These are phyloP conservation scores for Monosporozyma solicola DNA, from an alignment of 805 yeast species.

Conservation along the genomic window DNA sequence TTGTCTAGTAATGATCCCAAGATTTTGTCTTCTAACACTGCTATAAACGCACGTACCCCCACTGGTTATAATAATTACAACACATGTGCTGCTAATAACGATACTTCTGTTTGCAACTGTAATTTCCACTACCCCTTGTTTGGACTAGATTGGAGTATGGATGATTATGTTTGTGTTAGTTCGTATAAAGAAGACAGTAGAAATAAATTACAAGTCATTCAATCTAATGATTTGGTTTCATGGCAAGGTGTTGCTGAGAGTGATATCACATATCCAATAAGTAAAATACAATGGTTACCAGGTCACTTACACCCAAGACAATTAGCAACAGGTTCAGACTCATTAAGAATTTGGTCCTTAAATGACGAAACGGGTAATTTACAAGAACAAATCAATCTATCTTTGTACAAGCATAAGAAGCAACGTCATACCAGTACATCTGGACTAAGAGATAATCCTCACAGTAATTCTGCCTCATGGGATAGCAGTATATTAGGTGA, in stretches of 20 bases:
- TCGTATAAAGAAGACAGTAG: conserved; percentile 70
- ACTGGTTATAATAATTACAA: background rate
- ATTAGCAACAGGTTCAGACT: conserved; percentile 31
- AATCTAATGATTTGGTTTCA: conserved; percentile 51
- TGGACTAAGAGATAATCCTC: background rate
- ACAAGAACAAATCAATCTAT: conserved; percentile 35
- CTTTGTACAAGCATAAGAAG: conserved; percentile 36
- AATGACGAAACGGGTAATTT: conserved; percentile 22
- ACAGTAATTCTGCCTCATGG: background rate
- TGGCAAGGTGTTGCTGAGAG: conserved; percentile 47
- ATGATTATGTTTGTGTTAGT: conserved; percentile 26
- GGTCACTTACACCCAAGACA: conserved; percentile 20
- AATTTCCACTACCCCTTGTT: conserved; percentile 24
- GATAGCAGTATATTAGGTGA: conserved; percentile 16
- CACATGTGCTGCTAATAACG: background rate
- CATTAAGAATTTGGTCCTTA: conserved; percentile 27
- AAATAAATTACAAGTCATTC: conserved; percentile 52
- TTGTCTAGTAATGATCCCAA: background rate
- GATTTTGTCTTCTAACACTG: background rate
- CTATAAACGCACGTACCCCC: background rate
- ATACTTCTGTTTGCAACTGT: conserved; percentile 19
- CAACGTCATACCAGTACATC: conserved; percentile 32
- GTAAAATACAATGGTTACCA: conserved; percentile 30
- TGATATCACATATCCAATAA: conserved; percentile 26
- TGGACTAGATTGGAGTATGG: conserved; percentile 28